Percentiles rank a stretch among this genome's conserved stretches.
These are phyloP conservation scores for Cinchona pubescens DNA, from an alignment of 257 asterid species.

Conservation along the genomic window DNA sequence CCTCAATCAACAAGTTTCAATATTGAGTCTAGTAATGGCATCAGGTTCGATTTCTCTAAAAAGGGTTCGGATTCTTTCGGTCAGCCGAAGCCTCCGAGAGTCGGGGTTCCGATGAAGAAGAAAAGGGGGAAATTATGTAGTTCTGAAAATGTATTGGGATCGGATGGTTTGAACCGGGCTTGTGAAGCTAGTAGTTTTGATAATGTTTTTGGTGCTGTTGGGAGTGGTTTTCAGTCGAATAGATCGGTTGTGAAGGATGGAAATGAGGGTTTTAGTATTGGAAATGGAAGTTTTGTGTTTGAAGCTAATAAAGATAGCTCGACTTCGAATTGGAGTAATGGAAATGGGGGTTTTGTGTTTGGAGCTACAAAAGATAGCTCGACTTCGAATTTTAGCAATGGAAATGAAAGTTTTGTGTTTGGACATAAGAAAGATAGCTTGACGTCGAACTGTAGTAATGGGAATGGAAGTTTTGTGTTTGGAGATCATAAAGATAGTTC, in stretches of 20 bases:
- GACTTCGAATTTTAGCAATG: constrained; percentile 19
- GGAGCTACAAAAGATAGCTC: constrained; percentile 29
- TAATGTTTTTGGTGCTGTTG: constrained; percentile 23
- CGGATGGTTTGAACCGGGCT: constrained; percentile 24
- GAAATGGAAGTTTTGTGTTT: constrained; percentile 19
- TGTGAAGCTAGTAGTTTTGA: constrained; percentile 21
- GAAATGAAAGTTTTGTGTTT: constrained; percentile 24
- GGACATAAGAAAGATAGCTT: constrained; percentile 31
- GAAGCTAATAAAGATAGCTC: constrained; percentile 24
- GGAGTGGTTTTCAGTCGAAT: constrained; percentile 15
- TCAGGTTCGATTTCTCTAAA: constrained; percentile 23
- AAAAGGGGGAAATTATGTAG: constrained; percentile 1
- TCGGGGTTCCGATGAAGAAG: constrained; percentile 19
- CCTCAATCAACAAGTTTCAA: constrained; percentile 11
- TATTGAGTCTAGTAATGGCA: background rate
- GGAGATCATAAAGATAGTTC: constrained; percentile 23
- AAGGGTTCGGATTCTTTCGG: constrained; percentile 26
- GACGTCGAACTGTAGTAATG: constrained; percentile 15
- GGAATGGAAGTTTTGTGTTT: constrained; percentile 9
- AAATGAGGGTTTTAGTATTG: too few relatives aligned
- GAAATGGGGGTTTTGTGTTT: constrained; percentile 21
- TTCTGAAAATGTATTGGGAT: background rate
- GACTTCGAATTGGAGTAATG: constrained; percentile 8
- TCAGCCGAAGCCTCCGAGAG: constrained; percentile 16
- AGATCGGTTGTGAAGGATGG: background rate